Base-by-base conservation (phyloP, 129 eudicot genomes). In the Artemisia annua region DNA sequence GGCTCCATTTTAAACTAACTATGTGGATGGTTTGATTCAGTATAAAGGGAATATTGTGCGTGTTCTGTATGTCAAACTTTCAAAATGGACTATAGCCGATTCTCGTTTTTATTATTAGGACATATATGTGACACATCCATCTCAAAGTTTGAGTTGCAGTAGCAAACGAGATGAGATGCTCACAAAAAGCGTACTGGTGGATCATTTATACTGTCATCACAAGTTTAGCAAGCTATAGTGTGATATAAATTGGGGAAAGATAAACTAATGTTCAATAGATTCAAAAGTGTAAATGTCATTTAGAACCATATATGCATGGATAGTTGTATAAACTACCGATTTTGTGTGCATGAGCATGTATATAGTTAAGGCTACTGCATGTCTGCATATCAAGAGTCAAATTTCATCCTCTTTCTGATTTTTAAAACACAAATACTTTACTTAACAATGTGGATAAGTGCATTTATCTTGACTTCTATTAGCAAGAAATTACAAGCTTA, bases 111-210 rank as follows among this genome's bases (percentile, higher is more conserved):
- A 15, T 53, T 3, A 14, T 43, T 35, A 30, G 52, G 64, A 5
- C 43, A 51, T 50, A 73, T 35, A 63, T 32, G 39, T 49, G 30
- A 63, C 46, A 32, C 65, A 30, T 64, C 43, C 43, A 53, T 56
- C 57, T 20, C 66, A 54, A 53, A 75, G 56, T 54, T 55, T 54
- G 79, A 74, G 72, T 74, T 28, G 46, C 15, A 3, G 54, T 51
- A 24, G 71, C 62, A 28, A 28, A 63, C 56, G 43, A 59, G 26
- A 19, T 59, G 39, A 59, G 30, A 22, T 20, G 32, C 60, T 55
- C 13, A 17, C 60, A 59, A 59, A 24, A 0, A 24, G 26, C 26
- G 26, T 24, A 24, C 26, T 59, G 63, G 24, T 73, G 69, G n/a
- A 30, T 43, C 12, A 50, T 59, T 52, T 55, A 14, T 66, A 75